Percentiles rank a stretch among this genome's conserved stretches.
phyloP scores from a whole-genome alignment of 345 rosid species.

The Melastoma malabathricum region DNA sequence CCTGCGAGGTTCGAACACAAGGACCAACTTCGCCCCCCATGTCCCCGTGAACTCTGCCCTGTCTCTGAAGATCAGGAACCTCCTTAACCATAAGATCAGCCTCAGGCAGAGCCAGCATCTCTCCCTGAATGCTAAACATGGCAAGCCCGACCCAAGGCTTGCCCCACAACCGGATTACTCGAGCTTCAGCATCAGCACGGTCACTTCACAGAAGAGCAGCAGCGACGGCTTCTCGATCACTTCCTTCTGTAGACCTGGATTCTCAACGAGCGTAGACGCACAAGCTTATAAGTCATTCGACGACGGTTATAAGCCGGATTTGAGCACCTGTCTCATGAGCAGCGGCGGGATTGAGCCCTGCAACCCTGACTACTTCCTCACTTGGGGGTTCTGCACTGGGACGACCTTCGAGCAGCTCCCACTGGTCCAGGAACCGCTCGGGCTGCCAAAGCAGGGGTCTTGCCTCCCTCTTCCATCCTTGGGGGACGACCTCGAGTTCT shows the following conservation, averaged over 20 bases:
- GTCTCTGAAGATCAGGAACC: conserved; percentile 59
- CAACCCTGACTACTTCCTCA: conserved; percentile 16
- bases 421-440: conserved; percentile 15
- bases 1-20: conserved; percentile 73
- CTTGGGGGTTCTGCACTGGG: conserved; percentile 30
- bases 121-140: background rate
- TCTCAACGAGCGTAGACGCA: conserved; percentile 2
- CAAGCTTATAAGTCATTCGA: conserved; percentile 16
- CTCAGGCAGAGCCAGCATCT: conserved; percentile 15
- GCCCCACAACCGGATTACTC: conserved; percentile 5
- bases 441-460: conserved; percentile 11
- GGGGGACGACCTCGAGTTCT: conserved; percentile 15
- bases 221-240: conserved; percentile 5
- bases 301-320: conserved; percentile 46
- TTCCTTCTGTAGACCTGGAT: background rate
- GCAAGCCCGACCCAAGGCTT: conserved; percentile 5
- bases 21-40: conserved; percentile 58
- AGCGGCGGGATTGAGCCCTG: conserved; percentile 7
- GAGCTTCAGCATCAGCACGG: conserved; percentile 3
- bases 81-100: conserved; percentile 57
- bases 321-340: conserved; percentile 19
- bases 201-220: conserved; percentile 4
- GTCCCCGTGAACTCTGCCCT: conserved; percentile 36
- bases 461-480: conserved; percentile 1
- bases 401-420: conserved; percentile 23